These are phyloP conservation scores for Chloranthus sessilifolius DNA, from an alignment of 164 flowering plant species.

Conservation along the genomic window DNA sequence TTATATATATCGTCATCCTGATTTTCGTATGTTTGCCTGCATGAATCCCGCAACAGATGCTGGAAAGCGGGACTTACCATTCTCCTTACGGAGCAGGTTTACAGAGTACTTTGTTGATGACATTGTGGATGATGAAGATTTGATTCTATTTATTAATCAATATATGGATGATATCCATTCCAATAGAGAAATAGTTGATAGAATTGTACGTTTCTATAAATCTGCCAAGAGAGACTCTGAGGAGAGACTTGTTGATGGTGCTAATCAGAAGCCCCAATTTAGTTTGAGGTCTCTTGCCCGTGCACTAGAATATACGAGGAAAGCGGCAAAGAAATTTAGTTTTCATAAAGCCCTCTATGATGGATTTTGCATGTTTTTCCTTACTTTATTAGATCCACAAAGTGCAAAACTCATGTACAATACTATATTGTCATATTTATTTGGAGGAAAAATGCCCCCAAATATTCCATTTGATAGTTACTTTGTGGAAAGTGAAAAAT, in stretches of 20 bases:
- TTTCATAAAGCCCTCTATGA: slow-evolving; percentile 71
- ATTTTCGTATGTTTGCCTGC: slow-evolving; percentile 90
- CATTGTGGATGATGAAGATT: slow-evolving; percentile 67
- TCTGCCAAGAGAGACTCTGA: slow-evolving; percentile 70
- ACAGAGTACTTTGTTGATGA: slow-evolving; percentile 95
- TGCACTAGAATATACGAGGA: slow-evolving; percentile 64
- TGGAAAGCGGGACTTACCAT: slow-evolving; percentile 85
- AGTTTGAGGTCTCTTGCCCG: slow-evolving; percentile 95
- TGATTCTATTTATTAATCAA: slow-evolving; percentile 54
- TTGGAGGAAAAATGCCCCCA: slow-evolving; percentile 36
- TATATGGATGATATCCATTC: slow-evolving; percentile 38
- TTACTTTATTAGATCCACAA: slow-evolving; percentile 55
- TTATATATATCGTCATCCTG: slow-evolving; percentile 62
- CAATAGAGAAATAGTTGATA: slow-evolving; percentile 30
- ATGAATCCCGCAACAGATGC: slow-evolving; percentile 99
- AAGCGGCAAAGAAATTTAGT: slow-evolving; percentile 50
- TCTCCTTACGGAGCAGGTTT: slow-evolving; percentile 71
- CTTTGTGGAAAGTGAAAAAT: slow-evolving; percentile 14
- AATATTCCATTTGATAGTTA: slow-evolving; percentile 39
- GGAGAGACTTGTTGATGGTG: slow-evolving; percentile 88
- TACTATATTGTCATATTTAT: slow-evolving; percentile 36
- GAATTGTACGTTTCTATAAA: slow-evolving; percentile 63
- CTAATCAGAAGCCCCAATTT: slow-evolving; percentile 94
- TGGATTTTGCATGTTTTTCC: slow-evolving; percentile 97
- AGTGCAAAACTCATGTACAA: slow-evolving; percentile 71